phyloP scores from a whole-genome alignment of 306 rosid species.

The Astragalus glycyphyllos region DNA sequence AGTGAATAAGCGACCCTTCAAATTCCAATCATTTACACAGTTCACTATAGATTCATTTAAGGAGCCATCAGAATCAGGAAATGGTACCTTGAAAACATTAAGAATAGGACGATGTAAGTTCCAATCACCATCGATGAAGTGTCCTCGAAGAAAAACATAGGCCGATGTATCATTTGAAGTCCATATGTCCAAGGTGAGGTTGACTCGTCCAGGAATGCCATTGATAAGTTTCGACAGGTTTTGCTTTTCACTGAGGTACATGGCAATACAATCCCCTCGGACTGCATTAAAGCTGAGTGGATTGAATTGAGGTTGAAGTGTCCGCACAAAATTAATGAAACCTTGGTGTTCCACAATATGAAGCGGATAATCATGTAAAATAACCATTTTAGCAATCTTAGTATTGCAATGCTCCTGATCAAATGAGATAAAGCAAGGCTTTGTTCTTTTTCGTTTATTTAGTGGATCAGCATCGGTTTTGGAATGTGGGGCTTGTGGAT shows the following conservation, averaged over 20 bases:
- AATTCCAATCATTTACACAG: constrained; percentile 78
- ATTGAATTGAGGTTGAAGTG: constrained; percentile 80
- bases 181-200: constrained; percentile 87
- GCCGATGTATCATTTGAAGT: constrained; percentile 67
- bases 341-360: constrained; percentile 92
- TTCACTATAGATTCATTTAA: constrained; percentile 60
- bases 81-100: constrained; percentile 72
- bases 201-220: constrained; percentile 78
- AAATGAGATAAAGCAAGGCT: constrained; percentile 53
- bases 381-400: constrained; percentile 81
- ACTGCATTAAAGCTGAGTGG: constrained; percentile 58
- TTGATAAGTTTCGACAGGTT: constrained; percentile 63
- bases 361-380: constrained; percentile 89
- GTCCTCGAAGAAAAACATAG: constrained; percentile 80
- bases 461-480: constrained; percentile 49
- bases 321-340: constrained; percentile 62
- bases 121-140: constrained; percentile 86
- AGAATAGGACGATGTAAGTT: constrained; percentile 80
- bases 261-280: constrained; percentile 69
- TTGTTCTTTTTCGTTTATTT: constrained; percentile 57
- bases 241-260: constrained; percentile 72
- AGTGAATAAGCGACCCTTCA: constrained; percentile 70
- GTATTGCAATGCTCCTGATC: constrained; percentile 69
- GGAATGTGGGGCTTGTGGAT: constrained; percentile 39
- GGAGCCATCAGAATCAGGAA: constrained; percentile 65